These are phyloP conservation scores for Mucor irregularis DNA, from an alignment of 371 early-diverging fungal genomes.

Conservation along the genomic window DNA sequence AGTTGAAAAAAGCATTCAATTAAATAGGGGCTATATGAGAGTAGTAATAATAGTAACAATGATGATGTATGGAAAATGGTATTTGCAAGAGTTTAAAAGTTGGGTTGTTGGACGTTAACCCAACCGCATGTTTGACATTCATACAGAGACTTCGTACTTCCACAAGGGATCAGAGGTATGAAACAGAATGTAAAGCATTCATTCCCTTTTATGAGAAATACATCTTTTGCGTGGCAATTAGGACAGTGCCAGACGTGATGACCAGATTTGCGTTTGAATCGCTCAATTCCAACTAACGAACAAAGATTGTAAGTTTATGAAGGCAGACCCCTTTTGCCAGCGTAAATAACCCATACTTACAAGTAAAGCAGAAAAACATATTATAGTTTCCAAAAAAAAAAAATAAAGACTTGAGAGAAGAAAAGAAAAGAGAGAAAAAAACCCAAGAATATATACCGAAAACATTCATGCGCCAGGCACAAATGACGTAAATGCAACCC, in stretches of 20 bases:
- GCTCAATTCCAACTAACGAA: conserved; percentile 44
- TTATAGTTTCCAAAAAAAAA: neutral
- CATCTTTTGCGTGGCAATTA: conserved; percentile 45
- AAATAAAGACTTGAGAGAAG: neutral
- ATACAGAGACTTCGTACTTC: conserved; percentile 37
- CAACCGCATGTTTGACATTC: conserved; percentile 51
- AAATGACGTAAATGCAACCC: no score
- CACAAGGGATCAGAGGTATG: conserved; percentile 48
- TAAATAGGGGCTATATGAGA: no score
- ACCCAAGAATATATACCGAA: no score
- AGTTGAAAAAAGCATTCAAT: no score
- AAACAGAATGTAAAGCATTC: conserved; percentile 55
- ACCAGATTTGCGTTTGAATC: conserved; percentile 38
- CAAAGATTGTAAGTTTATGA: no score
- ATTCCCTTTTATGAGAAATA: conserved; percentile 39
- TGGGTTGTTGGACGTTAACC: conserved; percentile 45
- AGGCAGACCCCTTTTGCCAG: neutral
- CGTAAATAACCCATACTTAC: conserved; percentile 14
- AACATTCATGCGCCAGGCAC: no score
- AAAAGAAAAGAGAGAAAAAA: neutral
- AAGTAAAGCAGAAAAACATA: conserved; percentile 46
- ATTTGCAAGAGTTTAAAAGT: conserved; percentile 3
- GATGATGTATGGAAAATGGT: neutral
- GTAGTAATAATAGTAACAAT: no score
- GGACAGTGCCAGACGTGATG: conserved; percentile 45